Evolutionary conservation across 2,329 filamentous ascomycete species (phyloP), one percentile per base, ranked within the genome.

Genomic region (Ophiocordyceps camponoti-rufipedis): DNA sequence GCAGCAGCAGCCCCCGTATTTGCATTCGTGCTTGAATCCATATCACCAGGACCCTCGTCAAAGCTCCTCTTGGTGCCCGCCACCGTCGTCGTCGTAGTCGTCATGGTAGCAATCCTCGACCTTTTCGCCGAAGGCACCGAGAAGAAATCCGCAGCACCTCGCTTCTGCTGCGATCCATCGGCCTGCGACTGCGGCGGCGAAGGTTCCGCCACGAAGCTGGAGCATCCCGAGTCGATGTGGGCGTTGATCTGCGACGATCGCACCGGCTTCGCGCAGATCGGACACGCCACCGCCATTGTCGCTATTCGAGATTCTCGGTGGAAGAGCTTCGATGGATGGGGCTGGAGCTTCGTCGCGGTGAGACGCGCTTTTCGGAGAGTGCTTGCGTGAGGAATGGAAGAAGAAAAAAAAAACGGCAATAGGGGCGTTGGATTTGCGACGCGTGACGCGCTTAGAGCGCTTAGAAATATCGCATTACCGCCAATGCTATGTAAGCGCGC

Each of bases 221-320:
- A 62, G 66, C 89, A 96, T 51, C 74, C 75, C 29, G 85, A 89
- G 65, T 96, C 91, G 58, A 96, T 78, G 62, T 96, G 89, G 53
- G 72, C 72, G 64, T 96, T 96, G 69, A 96, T 96, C 52, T 82
- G 75, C 56, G 68, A 66, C 52, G 80, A 66, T 51, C 75, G 80
- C 55, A 91, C 85, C 46, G 71, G 68, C 54, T 82, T 81, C 56
- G 75, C 71, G 67, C 87, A 94, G 52, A 88, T 84, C 14, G 87
- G 87, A 58, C 87, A 94, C 55, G 77, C 74, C 53, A 93, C 83
- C 56, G 61, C 55, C 61, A 63, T 63, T 48, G 44, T 44, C 42
- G 31, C 10, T 6, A 35, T 35, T 14, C 12, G 32, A 14, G 32
- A 35, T 23, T 23, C 23, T 23, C 23, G 5, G 23, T 23, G 23